A percentile compares a stretch with the other conserved stretches of the same genome.
phyloP scores from a whole-genome alignment of 2,329 filamentous ascomycete genomes.

The Fusarium subtropicale region DNA sequence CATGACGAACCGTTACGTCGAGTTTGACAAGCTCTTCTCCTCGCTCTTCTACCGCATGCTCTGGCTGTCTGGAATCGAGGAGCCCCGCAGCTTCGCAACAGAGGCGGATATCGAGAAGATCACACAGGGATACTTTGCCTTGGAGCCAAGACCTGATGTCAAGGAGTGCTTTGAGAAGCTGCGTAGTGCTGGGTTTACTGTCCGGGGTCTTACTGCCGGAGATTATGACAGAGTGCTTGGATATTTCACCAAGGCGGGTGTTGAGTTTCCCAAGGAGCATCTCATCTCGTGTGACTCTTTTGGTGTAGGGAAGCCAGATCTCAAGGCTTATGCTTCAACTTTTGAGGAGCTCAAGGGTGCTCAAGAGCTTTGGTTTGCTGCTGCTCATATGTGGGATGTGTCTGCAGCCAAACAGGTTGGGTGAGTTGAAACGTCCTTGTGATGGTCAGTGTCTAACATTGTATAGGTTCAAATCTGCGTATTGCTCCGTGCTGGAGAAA shows the following conservation, averaged over 20 bases:
- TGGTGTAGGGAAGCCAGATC: slow-evolving; percentile 36
- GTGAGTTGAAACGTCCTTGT: neutral
- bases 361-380: slow-evolving; percentile 37
- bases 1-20: slow-evolving; percentile 56
- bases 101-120: slow-evolving; percentile 57
- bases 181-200: slow-evolving; percentile 29
- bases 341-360: slow-evolving; percentile 31
- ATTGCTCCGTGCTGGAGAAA: slow-evolving; percentile 35
- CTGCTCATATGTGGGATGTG: slow-evolving; percentile 40
- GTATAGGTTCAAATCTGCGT: slow-evolving; percentile 33
- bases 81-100: slow-evolving; percentile 56
- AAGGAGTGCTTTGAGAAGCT: slow-evolving; percentile 36
- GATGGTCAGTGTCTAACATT: neutral
- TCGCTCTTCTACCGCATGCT: slow-evolving; percentile 62
- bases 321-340: slow-evolving; percentile 37
- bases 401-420: slow-evolving; percentile 35
- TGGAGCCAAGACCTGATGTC: slow-evolving; percentile 15
- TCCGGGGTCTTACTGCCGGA: slow-evolving; percentile 33
- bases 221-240: slow-evolving; percentile 30
- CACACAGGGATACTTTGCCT: slow-evolving; percentile 40
- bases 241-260: slow-evolving; percentile 33
- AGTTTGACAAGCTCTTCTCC: slow-evolving; percentile 57
- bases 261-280: slow-evolving; percentile 32
- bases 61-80: slow-evolving; percentile 56
- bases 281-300: slow-evolving; percentile 36